Percentiles rank a stretch among this genome's conserved stretches.
phyloP scores from a whole-genome alignment of 2,329 filamentous ascomycete genomes.

The Claviceps sp. region DNA sequence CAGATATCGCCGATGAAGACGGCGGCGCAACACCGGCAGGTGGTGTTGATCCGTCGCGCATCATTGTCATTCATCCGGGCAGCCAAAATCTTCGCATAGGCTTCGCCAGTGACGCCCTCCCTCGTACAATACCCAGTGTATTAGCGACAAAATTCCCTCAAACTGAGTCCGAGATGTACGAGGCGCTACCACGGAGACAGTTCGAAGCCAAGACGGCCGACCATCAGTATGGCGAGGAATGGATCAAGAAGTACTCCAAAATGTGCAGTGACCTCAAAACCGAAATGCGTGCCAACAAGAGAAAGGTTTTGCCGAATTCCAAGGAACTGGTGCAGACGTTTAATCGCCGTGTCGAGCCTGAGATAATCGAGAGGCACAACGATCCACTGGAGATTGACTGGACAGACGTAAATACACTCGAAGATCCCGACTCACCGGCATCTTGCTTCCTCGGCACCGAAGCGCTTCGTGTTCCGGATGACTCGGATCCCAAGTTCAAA shows the following conservation, averaged over 20 bases:
- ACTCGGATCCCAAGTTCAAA: constrained; percentile 79
- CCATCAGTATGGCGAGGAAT: constrained; percentile 78
- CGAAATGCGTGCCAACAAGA: constrained; percentile 86
- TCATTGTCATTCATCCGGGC: constrained; percentile 88
- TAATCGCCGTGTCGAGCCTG: constrained; percentile 72
- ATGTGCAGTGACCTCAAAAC: constrained; percentile 79
- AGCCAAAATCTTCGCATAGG: constrained; percentile 93
- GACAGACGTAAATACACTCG: constrained; percentile 62
- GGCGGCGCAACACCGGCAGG: constrained; percentile 41
- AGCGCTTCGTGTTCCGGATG: constrained; percentile 76
- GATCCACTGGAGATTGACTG: constrained; percentile 89
- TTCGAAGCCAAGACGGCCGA: constrained; percentile 51
- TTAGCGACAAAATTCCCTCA: constrained; percentile 66
- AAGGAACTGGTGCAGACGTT: constrained; percentile 92
- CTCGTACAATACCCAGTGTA: constrained; percentile 87
- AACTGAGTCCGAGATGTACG: constrained; percentile 73
- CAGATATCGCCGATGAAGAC: constrained; percentile 46
- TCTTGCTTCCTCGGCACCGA: constrained; percentile 67
- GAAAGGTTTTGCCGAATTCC: constrained; percentile 90
- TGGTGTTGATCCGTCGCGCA: constrained; percentile 66
- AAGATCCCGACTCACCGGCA: constrained; percentile 47
- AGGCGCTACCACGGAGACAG: constrained; percentile 61
- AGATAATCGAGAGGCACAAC: constrained; percentile 86
- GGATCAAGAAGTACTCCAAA: constrained; percentile 59
- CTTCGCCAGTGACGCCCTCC: constrained; percentile 87